Conservation (phyloP, 768 basidiomycete genomes). For the Tricholoma furcatifolium region DNA sequence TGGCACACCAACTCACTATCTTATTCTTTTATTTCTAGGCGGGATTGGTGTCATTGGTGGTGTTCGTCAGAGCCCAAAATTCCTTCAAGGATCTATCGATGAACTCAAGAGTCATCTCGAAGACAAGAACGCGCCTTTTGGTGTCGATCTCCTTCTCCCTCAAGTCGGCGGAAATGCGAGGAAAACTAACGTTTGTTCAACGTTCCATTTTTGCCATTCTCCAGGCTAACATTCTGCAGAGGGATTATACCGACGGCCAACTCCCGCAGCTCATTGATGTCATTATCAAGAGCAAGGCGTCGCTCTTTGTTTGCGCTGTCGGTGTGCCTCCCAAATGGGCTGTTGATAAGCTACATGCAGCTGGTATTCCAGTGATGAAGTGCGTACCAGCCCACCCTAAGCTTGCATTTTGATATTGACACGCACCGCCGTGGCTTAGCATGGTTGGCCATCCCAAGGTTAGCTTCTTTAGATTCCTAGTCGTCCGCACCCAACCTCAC, state of each 20-base stretch:
- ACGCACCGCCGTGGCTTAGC: slow-evolving; percentile 40
- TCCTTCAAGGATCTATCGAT: slow-evolving; percentile 63
- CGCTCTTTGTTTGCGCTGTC: slow-evolving; percentile 81
- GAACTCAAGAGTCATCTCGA: slow-evolving; percentile 75
- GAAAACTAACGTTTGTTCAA: slow-evolving; percentile 65
- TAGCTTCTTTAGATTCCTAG: background rate
- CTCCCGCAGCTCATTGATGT: slow-evolving; percentile 76
- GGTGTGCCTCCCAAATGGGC: slow-evolving; percentile 83
- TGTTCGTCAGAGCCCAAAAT: slow-evolving; percentile 67
- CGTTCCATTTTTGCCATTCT: background rate
- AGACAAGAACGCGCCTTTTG: slow-evolving; percentile 74
- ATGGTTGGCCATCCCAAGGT: slow-evolving; percentile 89
- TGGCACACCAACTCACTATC: background rate
- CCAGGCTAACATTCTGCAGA: slow-evolving; percentile 3
- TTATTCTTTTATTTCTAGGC: slow-evolving; percentile 31
- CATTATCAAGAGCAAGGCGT: slow-evolving; percentile 68
- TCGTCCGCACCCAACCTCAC: slow-evolving; percentile 6
- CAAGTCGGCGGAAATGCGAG: slow-evolving; percentile 80
- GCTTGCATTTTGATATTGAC: background rate
- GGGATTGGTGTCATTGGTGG: slow-evolving; percentile 91
- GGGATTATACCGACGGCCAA: slow-evolving; percentile 77
- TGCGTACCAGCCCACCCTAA: slow-evolving; percentile 29
- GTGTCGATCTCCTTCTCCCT: slow-evolving; percentile 82
- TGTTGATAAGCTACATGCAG: slow-evolving; percentile 79
- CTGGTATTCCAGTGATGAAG: slow-evolving; percentile 86